Percentiles rank a stretch among this genome's conserved stretches.
phyloP scores from a whole-genome alignment of 148 eudicot species.

The Persicaria maculosa region DNA sequence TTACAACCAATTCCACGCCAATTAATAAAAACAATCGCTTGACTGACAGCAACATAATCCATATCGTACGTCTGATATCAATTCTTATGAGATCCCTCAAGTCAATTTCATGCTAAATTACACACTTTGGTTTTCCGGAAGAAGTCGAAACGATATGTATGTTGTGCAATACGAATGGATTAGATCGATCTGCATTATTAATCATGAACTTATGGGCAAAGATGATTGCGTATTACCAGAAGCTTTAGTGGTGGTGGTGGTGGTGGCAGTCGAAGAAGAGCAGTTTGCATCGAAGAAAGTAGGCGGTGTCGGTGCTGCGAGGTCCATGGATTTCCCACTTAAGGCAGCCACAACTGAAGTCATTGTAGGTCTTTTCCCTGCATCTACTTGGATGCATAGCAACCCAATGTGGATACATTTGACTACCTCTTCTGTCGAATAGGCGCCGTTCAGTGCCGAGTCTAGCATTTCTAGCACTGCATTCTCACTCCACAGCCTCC shows the following conservation, averaged over 20 bases:
- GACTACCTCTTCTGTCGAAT: not conserved
- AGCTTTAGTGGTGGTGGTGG: not conserved
- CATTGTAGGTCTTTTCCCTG: not conserved
- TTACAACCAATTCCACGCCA: no score
- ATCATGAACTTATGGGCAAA: not conserved
- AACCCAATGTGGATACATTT: slow-evolving; percentile 6
- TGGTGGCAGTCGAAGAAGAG: not conserved
- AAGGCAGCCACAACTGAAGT: not conserved
- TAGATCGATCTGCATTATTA: no score
- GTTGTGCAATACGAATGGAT: no score
- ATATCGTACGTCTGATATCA: no score
- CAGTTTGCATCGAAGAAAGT: not conserved
- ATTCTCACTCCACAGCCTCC: slow-evolving; percentile 5
- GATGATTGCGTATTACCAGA: not conserved
- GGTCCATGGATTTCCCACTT: not conserved
- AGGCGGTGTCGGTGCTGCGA: not conserved
- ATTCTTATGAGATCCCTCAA: no score
- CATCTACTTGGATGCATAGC: slow-evolving; percentile 3
- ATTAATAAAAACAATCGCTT: no score
- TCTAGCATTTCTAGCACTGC: not conserved
- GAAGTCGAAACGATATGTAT: no score
- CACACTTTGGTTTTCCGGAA: no score
- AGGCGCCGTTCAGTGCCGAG: not conserved
- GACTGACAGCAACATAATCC: no score
- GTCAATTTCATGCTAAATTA: no score